Evolutionary conservation across 441 rosid species (phyloP).

Genomic region (Corymbia calophylla): DNA sequence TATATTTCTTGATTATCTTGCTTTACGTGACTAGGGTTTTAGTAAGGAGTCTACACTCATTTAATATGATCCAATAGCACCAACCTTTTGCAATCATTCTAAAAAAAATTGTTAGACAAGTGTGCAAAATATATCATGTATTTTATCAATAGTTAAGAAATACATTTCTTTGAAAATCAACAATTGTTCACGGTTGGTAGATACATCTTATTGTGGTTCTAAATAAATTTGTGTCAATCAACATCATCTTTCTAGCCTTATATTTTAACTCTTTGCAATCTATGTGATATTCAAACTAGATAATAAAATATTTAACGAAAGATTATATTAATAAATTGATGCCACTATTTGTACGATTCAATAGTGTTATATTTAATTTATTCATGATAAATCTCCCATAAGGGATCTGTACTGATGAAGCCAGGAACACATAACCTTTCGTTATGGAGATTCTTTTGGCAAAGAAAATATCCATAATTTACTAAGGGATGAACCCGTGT

Average conservation of each 20-base stretch:
- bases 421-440: neutral
- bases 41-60: neutral
- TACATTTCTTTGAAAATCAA: neutral
- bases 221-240: neutral
- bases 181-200: neutral
- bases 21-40: neutral
- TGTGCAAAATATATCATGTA: neutral
- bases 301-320: neutral
- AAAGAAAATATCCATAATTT: neutral
- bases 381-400: neutral
- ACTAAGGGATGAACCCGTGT: neutral
- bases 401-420: neutral
- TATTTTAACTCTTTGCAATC: neutral
- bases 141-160: neutral
- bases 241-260: neutral
- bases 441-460: neutral
- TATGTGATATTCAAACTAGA: neutral
- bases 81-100: fast-evolving
- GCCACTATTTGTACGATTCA: fast-evolving
- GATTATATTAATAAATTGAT: neutral
- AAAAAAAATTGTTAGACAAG: neutral
- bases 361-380: neutral
- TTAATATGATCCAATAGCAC: neutral
- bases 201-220: neutral
- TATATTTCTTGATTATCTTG: neutral